Evolutionary conservation across 768 basidiomycete genomes (phyloP).

Genomic region (Auriscalpium microsporum): DNA sequence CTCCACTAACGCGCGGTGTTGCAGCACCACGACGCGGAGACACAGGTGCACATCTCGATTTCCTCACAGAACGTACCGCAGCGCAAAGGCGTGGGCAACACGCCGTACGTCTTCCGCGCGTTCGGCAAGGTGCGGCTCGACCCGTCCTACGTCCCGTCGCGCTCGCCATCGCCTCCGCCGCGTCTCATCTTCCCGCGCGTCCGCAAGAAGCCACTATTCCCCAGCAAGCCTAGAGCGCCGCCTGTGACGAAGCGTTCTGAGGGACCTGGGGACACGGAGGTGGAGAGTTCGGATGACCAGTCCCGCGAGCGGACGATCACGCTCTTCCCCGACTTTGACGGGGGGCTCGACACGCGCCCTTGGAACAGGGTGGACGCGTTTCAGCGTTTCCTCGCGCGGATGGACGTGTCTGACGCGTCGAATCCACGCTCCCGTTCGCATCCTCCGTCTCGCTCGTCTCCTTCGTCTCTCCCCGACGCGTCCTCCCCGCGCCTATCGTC

Average conservation of each 20-base stretch:
- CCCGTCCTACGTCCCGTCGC: background rate
- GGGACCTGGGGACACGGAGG: slow-evolving; percentile 1
- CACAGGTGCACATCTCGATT: slow-evolving; percentile 55
- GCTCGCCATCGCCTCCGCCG: background rate
- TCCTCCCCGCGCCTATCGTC: slow-evolving; percentile 3
- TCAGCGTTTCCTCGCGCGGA: slow-evolving; percentile 19
- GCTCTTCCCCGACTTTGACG: background rate
- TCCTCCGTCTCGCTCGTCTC: background rate
- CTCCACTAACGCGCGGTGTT: background rate
- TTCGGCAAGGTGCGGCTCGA: slow-evolving; percentile 18
- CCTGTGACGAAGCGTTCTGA: background rate
- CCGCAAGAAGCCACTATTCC: background rate
- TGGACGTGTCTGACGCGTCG: slow-evolving; percentile 11
- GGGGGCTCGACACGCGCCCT: slow-evolving; percentile 15
- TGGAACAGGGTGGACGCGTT: slow-evolving; percentile 24
- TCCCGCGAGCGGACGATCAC: slow-evolving; percentile 5
- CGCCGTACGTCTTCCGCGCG: slow-evolving; percentile 52
- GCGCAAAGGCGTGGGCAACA: slow-evolving; percentile 52
- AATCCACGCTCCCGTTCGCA: slow-evolving; percentile 12
- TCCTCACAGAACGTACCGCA: slow-evolving; percentile 43
- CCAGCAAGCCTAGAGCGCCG: background rate
- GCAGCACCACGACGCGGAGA: slow-evolving; percentile 46
- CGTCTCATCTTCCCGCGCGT: slow-evolving; percentile 9
- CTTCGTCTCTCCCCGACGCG: background rate
- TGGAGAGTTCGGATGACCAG: slow-evolving; percentile 6